Percentiles rank a stretch among this genome's conserved stretches.
These are phyloP conservation scores for Thraustochytrium sp. DNA, from an alignment of 352 stramenopile species.

Conservation along the genomic window DNA sequence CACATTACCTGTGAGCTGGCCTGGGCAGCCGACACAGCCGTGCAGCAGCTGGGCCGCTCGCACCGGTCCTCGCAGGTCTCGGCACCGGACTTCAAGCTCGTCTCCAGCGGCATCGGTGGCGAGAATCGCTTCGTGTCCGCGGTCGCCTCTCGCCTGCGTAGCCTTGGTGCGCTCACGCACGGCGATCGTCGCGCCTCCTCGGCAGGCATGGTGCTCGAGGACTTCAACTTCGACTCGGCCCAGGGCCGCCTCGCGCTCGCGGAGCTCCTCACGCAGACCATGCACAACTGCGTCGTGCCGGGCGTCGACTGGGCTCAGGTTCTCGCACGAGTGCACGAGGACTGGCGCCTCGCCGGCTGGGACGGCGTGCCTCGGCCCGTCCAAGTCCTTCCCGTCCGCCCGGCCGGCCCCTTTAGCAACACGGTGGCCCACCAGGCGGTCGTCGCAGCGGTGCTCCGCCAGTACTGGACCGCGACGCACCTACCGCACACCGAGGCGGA, in stretches of 20 bases:
- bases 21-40: constrained; percentile 59
- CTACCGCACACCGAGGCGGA: not conserved
- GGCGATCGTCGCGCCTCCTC: constrained; percentile 63
- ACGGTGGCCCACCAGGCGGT: too few relatives aligned
- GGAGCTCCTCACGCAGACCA: constrained; percentile 46
- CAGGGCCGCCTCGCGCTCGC: constrained; percentile 49
- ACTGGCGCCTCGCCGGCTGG: not conserved
- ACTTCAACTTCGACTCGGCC: constrained; percentile 51
- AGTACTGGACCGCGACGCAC: not conserved
- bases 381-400: too few relatives aligned
- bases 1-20: constrained; percentile 71
- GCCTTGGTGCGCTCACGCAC: constrained; percentile 68
- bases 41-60: constrained; percentile 49
- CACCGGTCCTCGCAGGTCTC: constrained; percentile 53
- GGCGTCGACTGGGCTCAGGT: not conserved
- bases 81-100: constrained; percentile 62
- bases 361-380: too few relatives aligned
- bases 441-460: not conserved
- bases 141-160: constrained; percentile 64
- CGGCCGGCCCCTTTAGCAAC: too few relatives aligned
- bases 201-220: constrained; percentile 55
- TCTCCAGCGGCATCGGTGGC: constrained; percentile 66
- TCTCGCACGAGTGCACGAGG: not conserved
- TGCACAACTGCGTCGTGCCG: not conserved
- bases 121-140: constrained; percentile 65